These are phyloP conservation scores for Ustilago xerochloae DNA, from an alignment of 1,284 basidiomycete species.

Conservation along the genomic window DNA sequence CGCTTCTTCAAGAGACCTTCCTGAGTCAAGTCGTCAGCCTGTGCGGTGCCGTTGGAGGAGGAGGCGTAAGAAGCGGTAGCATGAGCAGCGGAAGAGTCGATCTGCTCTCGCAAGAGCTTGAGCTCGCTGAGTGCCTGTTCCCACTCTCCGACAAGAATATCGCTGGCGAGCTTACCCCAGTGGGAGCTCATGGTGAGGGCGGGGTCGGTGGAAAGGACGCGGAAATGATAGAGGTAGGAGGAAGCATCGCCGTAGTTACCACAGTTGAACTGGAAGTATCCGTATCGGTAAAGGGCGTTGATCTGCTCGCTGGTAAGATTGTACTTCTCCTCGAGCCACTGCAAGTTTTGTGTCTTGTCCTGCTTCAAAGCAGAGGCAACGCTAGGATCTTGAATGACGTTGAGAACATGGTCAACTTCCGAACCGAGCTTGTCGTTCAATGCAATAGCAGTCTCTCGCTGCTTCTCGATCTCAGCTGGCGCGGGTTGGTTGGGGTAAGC, in stretches of 20 bases:
- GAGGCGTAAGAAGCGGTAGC: constrained; percentile 43
- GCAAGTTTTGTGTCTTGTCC: constrained; percentile 96
- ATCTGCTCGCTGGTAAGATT: constrained; percentile 94
- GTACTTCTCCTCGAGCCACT: constrained; percentile 93
- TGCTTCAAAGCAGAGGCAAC: constrained; percentile 83
- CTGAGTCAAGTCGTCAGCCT: constrained; percentile 54
- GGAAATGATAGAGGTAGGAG: constrained; percentile 98
- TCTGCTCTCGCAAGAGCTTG: constrained; percentile 88
- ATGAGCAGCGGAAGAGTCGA: constrained; percentile 74
- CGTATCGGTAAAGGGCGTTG: constrained; percentile 94
- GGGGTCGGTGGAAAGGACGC: constrained; percentile 90
- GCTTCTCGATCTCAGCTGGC: constrained; percentile 60
- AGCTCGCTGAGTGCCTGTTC: constrained; percentile 92
- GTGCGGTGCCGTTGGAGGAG: constrained; percentile 35
- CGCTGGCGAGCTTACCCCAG: constrained; percentile 97
- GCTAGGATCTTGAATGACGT: constrained; percentile 96
- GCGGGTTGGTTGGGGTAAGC: constrained; percentile 75
- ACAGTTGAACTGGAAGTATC: constrained; percentile 96
- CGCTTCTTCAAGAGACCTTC: constrained; percentile 87
- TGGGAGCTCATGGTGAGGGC: constrained; percentile 92
- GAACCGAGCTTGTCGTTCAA: constrained; percentile 85
- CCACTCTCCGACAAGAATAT: constrained; percentile 94
- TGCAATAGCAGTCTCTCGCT: constrained; percentile 77
- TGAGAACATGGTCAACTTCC: constrained; percentile 89
- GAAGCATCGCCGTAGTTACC: constrained; percentile 96